Base-by-base conservation (phyloP, 345 rosid species). In the Gossypium bickii region DNA sequence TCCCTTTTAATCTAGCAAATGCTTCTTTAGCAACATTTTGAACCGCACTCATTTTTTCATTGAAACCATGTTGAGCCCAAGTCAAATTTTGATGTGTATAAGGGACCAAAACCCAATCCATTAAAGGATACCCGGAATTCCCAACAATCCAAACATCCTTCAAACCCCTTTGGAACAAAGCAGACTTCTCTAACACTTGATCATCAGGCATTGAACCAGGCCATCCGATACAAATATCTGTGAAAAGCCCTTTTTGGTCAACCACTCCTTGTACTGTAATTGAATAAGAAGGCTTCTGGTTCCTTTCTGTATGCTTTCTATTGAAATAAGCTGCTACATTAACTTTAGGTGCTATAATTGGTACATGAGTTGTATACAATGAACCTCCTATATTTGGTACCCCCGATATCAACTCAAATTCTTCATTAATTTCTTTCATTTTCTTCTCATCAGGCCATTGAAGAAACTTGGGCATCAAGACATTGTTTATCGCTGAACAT, bases 61-160 rank as follows among this genome's bases (percentile, higher is more conserved):
- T 91, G n/a, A 91, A 91, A 0, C 92, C 97, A 51, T 91, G 97
- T 58, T 91, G 93, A 24, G 94, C 86, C 97, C 97, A 91, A 0
- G 97, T 91, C 83, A 91, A 72, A 82, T 89, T 74, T 48, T 88
- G 93, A 38, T 91, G 97, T 2, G 84, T 78, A 22, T 91, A 91
- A 5, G 97, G 97, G 76, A 88, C 97, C 84, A 91, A 67, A 41
- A 89, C 84, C 94, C 91, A 91, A 76, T 91, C 97, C 82, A 91
- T 66, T 2, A 91, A 65, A 9, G 97, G 97, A 29, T 85, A 89
- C 6, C 97, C 97, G 0, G 84, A 78, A 71, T 84, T 87, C 70
- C 97, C 97, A 44, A 88, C 90, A 48, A 91, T 84, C 92, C 94
- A 91, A 61, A 83, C 67, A 44, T 87, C 94, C 49, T 82, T 88